Base-by-base conservation (phyloP, 1,284 basidiomycete genomes). In the Lentinus polychrous region DNA sequence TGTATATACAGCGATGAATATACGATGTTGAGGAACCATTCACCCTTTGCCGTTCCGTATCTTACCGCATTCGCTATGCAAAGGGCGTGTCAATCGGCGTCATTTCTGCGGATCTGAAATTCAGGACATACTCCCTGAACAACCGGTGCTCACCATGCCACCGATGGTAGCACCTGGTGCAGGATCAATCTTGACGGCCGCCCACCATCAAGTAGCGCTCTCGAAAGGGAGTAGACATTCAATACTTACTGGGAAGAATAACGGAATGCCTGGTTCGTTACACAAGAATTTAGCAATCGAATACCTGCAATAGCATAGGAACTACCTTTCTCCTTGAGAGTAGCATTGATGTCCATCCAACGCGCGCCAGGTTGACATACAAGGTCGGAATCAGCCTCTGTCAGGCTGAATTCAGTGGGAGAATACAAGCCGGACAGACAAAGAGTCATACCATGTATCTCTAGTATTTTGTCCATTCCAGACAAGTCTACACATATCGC, bases 91-190 rank as follows among this genome's bases (percentile, higher is more conserved):
- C n/a, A n/a, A n/a, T n/a, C n/a, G 23, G n/a, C 2, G 5, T 15
- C 11, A 18, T 10, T n/a, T n/a, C n/a, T n/a, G n/a, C n/a, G n/a
- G n/a, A n/a, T n/a, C n/a, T n/a, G 40, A 11, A 43, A 27, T 24
- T 12, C 12, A 48, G n/a, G n/a, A 66, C 82, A 46, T 59, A 86
- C 85, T 86, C 55, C 85, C 86, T 17, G 82, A 86, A 60, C 85
- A 88, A 0, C 88, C 87, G 0, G 87, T 94, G 43, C 85, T 86
- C 22, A 91, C 74, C 91, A 98, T 96, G 0, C 94, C 94, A 23
- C 93, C 94, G 32, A 96, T 84, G 0, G 90, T 92, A 0, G 93
- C 92, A 18, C 76, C 75, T 1, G 82, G 84, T 1, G 73, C 84
- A 8, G 89, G 91, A 59, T 93, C 89, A 45, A 88, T 72, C 84